These are phyloP conservation scores for Boletus reticuloceps DNA, from an alignment of 768 basidiomycete species.

Conservation along the genomic window DNA sequence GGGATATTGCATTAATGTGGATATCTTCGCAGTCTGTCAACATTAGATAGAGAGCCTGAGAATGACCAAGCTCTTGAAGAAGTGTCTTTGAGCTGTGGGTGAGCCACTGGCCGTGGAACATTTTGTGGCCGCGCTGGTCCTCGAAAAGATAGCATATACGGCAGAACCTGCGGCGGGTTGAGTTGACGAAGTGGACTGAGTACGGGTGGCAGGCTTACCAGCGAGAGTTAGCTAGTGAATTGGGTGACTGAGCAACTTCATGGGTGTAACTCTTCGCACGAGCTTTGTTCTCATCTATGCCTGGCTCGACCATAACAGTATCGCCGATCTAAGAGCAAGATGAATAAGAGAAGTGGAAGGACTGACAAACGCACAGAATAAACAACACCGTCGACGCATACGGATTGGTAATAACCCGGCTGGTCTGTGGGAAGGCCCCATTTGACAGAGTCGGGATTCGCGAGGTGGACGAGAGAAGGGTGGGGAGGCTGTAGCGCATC, in stretches of 20 bases:
- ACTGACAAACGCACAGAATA: conserved; percentile 46
- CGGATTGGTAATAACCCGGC: conserved; percentile 40
- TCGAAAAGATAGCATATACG: conserved; percentile 66
- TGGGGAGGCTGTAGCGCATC: conserved; percentile 11
- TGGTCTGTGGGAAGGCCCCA: conserved; percentile 31
- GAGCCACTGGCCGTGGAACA: conserved; percentile 73
- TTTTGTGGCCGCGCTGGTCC: conserved; percentile 36
- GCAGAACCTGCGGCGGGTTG: conserved; percentile 54
- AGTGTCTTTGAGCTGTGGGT: conserved; percentile 61
- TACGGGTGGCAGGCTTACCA: conserved; percentile 48
- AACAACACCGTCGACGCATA: conserved; percentile 52
- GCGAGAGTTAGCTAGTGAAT: conserved; percentile 52
- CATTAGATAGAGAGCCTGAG: conserved; percentile 55
- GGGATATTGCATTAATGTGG: conserved; percentile 52
- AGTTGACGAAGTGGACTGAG: not conserved
- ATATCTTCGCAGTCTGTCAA: conserved; percentile 55
- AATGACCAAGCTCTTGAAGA: conserved; percentile 64
- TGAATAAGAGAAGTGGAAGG: conserved; percentile 8
- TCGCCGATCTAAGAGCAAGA: conserved; percentile 52
- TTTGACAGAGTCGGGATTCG: conserved; percentile 33
- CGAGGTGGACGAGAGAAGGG: conserved; percentile 21
- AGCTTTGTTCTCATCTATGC: conserved; percentile 42
- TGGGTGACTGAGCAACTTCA: conserved; percentile 45
- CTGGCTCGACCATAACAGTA: conserved; percentile 60
- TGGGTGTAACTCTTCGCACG: conserved; percentile 41